Evolutionary conservation across 257 asterid species (phyloP), one percentile per base, ranked within the genome.

Genomic region (Linaria vulgaris): DNA sequence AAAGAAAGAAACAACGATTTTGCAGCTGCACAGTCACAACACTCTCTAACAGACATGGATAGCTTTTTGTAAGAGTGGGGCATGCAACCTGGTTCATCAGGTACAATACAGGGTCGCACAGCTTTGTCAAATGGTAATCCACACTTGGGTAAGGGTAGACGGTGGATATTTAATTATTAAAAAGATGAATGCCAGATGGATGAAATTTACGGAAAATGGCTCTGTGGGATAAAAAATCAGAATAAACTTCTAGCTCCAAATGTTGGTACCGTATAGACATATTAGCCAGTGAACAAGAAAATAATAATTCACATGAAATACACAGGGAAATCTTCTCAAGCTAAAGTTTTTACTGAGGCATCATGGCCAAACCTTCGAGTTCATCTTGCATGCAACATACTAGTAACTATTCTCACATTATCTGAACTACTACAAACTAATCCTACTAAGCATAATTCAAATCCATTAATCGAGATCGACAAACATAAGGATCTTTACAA

Each of bases 321-420:
- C 52, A 23, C 22, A 16, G 53, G 34, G 34, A 27, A 6, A 27
- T 27, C 34, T 49, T 52, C 41, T 52, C 60, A 55, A 56, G 49
- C 11, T 57, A 41, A 38, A 49, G 66, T 56, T 23, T n/a, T 5
- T 56, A 47, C 70, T 16, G 47, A 1, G 14, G 22, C 12, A 61
- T 47, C 56, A 54, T 60, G 68, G 38, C 19, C 38, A 34, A 59
- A 38, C 14, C 16, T 4, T 21, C 23, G 22, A 30, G 50, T 20
- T 46, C 50, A 57, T n/a, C 50, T 34, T 30, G 47, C 63, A 63
- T 49, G 27, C 64, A 59, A 46, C 41, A 58, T 19, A 64, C 30
- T 17, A 46, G 50, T 39, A 56, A 56, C 39, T 20, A 24, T n/a
- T n/a, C 41, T 47, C 61, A 43, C 60, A 37, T 41, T 58, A 46